Conservation (phyloP, 2,329 filamentous ascomycete species). For the Colletotrichum sp. region DNA sequence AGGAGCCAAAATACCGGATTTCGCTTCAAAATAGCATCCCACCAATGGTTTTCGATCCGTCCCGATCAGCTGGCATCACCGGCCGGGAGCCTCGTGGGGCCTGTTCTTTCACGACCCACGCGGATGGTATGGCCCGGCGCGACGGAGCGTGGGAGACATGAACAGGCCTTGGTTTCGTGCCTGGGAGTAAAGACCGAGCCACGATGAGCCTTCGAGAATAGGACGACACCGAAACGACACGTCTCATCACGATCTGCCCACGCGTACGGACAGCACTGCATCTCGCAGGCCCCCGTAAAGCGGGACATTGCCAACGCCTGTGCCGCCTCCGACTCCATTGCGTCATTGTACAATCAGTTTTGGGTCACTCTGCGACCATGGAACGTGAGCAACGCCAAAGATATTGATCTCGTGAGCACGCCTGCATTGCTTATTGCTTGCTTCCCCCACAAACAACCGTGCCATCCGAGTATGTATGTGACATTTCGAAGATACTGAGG, state of each 20-base stretch:
- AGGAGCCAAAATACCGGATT: slow-evolving; percentile 1
- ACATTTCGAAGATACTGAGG: not conserved
- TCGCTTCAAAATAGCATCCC: slow-evolving; percentile 5
- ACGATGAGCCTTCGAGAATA: not conserved
- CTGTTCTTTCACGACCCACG: slow-evolving; percentile 9
- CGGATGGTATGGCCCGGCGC: not conserved
- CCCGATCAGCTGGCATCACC: slow-evolving; percentile 5
- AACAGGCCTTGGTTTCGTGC: not conserved
- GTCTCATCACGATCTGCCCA: slow-evolving; percentile 1
- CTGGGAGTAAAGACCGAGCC: not conserved
- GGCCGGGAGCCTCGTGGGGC: slow-evolving; percentile 7
- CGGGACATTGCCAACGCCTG: not conserved
- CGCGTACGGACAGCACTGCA: not conserved
- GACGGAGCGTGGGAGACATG: not conserved
- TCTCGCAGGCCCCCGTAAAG: not conserved
- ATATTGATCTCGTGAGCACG: slow-evolving; percentile 8
- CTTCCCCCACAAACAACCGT: slow-evolving; percentile 18
- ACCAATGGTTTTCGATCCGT: slow-evolving; percentile 1
- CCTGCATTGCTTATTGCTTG: not conserved
- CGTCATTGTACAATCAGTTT: not conserved
- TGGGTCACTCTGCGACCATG: not conserved
- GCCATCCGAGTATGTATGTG: slow-evolving; percentile 3
- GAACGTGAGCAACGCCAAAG: not conserved
- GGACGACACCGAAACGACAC: slow-evolving; percentile 1
- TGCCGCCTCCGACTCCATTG: not conserved